Conservation (phyloP, 768 basidiomycete genomes). For the Daedaleopsis nitida region DNA sequence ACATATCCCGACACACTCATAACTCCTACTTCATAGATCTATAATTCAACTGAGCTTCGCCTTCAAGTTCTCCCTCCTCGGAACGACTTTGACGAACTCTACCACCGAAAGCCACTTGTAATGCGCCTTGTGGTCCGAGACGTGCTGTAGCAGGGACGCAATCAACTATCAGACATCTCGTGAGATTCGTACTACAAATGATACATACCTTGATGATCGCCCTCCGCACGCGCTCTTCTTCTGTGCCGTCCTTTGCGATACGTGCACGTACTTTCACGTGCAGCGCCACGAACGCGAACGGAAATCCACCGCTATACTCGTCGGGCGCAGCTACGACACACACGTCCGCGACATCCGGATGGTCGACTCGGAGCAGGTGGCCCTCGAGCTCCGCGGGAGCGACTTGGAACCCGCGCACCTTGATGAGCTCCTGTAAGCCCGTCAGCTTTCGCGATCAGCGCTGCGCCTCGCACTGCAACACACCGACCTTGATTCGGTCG, state of each 20-base stretch:
- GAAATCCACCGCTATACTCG: conserved; percentile 75
- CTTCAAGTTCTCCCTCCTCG: conserved; percentile 26
- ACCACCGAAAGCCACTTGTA: conserved; percentile 40
- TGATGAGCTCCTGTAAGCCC: conserved; percentile 55
- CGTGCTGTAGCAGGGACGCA: conserved; percentile 19
- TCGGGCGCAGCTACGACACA: conserved; percentile 58
- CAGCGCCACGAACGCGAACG: conserved; percentile 69
- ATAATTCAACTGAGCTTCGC: conserved; percentile 28
- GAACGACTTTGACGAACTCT: conserved; percentile 36
- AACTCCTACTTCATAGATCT: too few species aligned
- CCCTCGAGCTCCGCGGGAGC: conserved; percentile 40
- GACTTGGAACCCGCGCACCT: conserved; percentile 52
- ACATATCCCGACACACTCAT: too few species aligned
- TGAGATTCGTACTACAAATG: conserved; percentile 5
- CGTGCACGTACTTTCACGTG: conserved; percentile 39
- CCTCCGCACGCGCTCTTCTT: conserved; percentile 41
- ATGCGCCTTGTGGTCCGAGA: conserved; percentile 28
- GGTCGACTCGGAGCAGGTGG: conserved; percentile 37
- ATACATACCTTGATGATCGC: conserved; percentile 54
- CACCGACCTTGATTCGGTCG: conserved; percentile 57
- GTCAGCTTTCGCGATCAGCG: too few species aligned
- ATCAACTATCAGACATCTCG: neutral
- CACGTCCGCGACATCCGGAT: conserved; percentile 45
- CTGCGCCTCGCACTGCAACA: too few species aligned
- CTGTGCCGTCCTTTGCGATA: conserved; percentile 33